Base-by-base conservation (phyloP, 495 filamentous ascomycete species). In the Trypethelium eluteriae region DNA sequence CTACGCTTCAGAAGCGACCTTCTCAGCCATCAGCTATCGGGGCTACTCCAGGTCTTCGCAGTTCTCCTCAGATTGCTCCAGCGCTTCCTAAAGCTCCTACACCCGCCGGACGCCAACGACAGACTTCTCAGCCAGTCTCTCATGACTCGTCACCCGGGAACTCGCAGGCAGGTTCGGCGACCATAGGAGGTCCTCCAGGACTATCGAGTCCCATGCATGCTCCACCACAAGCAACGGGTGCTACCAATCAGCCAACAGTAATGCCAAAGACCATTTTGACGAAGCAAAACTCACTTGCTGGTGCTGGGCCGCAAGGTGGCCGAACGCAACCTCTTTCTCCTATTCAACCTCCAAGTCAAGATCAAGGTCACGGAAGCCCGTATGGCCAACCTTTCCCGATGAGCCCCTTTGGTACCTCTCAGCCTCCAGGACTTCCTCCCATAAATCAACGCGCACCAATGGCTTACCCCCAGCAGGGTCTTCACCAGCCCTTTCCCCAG, bases 11-110 rank as follows among this genome's bases (percentile, higher is more conserved):
- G 5, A 79, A 77, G 66, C 82, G 86, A 63, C 70, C 82, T 5
- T 77, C 78, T 46, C 80, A 80, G 66, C 76, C 75, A 41, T 73
- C 77, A 59, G 76, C 80, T 38, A 74, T 83, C 39, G 78, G 87
- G 32, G 74, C 78, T 35, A 70, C 76, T 35, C 72, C 77, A 63
- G 73, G 78, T 25, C 81, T 86, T 67, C 84, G 85, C 25, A 32
- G 53, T 9, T 98, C 94, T 32, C 95, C 95, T 14, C 89, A 89
- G 38, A 81, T 90, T 68, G 88, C 91, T 32, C 93, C 94, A 4
- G 86, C 85, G 46, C 77, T 95, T 49, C 88, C 93, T 1, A 96
- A 96, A 74, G 85, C 86, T 50, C 84, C 91, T 3, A 93, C 91
- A 34, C 90, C 92, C 14, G 64, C 59, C 25, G 86, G 83, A 66